phyloP scores from a whole-genome alignment of 2,329 filamentous ascomycete genomes.

The Truncatella angustata region DNA sequence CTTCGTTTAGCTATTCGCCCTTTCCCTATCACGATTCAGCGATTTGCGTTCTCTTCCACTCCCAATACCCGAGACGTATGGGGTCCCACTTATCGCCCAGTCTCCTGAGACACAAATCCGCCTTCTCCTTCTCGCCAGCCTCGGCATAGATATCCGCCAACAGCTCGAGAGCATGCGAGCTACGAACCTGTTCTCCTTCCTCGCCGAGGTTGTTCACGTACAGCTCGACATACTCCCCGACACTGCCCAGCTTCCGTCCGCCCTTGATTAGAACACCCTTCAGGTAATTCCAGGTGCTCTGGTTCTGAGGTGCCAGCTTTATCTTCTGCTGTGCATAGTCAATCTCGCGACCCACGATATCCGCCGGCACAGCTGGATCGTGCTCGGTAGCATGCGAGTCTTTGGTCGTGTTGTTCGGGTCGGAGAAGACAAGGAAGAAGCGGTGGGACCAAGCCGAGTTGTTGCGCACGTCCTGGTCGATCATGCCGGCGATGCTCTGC shows the following conservation, averaged over 20 bases:
- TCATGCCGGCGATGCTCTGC: constrained; percentile 66
- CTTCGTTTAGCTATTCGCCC: too few species aligned
- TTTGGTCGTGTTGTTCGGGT: constrained; percentile 49
- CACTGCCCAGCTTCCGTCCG: constrained; percentile 44
- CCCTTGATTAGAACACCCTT: constrained; percentile 71
- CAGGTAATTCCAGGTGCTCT: constrained; percentile 91
- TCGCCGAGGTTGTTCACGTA: constrained; percentile 49
- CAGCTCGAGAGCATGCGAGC: constrained; percentile 68
- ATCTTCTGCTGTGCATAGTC: constrained; percentile 73
- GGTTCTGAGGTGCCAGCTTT: constrained; percentile 82
- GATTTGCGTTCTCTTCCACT: constrained; percentile 65
- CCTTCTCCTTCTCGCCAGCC: constrained; percentile 57
- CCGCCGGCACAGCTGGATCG: constrained; percentile 57
- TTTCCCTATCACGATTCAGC: constrained; percentile 69
- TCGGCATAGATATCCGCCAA: constrained; percentile 67
- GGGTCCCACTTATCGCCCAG: constrained; percentile 87
- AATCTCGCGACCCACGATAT: constrained; percentile 72
- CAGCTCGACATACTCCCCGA: constrained; percentile 47
- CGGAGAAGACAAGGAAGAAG: constrained; percentile 84
- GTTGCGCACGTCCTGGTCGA: constrained; percentile 82
- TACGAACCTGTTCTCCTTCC: constrained; percentile 51
- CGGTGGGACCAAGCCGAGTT: constrained; percentile 98
- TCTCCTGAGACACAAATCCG: constrained; percentile 67
- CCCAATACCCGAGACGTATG: constrained; percentile 89
- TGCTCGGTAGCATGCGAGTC: constrained; percentile 47